Conservation (phyloP, 257 asterid genomes). For the Forsythia viridissima region DNA sequence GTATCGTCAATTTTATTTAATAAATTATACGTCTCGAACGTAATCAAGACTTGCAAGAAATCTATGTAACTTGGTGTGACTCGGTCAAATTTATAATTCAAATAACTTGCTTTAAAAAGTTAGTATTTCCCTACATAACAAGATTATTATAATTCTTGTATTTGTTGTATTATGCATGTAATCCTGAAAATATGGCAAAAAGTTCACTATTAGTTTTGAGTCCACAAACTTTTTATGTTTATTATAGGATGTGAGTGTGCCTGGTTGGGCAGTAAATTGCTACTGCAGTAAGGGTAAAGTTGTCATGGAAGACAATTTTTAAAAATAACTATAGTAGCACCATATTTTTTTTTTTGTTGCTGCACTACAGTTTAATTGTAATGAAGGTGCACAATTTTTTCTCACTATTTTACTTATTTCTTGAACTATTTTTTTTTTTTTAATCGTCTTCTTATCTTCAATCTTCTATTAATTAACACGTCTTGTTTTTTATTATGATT, state of each 20-base stretch:
- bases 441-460: too few species aligned
- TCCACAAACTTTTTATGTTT: not conserved
- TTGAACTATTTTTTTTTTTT: too few species aligned
- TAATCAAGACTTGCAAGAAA: not conserved
- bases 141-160: not conserved
- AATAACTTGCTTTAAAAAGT: not conserved
- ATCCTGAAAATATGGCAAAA: constrained; percentile 15
- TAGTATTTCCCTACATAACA: not conserved
- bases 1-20: not conserved
- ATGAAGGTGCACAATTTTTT: too few species aligned
- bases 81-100: not conserved
- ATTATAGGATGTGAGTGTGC: not conserved
- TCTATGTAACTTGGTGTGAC: not conserved
- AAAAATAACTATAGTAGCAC: too few species aligned
- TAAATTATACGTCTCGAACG: too few species aligned
- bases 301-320: not conserved
- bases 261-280: not conserved
- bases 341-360: too few species aligned
- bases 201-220: too few species aligned
- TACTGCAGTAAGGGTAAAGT: not conserved
- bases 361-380: too few species aligned
- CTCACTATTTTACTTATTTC: too few species aligned
- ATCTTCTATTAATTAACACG: too few species aligned
- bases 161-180: not conserved
- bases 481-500: too few species aligned